Conservation (phyloP, 164 flowering plant genomes). For the Vitis amurensis region DNA sequence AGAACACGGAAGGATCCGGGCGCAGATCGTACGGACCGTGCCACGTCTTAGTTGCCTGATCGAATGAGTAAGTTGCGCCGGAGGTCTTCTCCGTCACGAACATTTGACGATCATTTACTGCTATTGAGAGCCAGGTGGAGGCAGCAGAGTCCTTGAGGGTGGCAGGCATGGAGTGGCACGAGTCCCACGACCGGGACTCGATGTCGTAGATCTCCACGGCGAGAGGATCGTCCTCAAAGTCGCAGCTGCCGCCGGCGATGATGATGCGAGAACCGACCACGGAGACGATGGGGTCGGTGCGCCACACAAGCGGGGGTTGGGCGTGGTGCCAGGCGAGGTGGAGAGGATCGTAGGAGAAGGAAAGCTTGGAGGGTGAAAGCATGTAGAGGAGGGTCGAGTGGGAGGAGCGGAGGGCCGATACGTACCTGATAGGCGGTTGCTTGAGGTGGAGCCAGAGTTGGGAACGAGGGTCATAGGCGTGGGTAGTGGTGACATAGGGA, state of each 20-base stretch:
- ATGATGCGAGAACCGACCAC: slow-evolving; percentile 43
- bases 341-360: slow-evolving; percentile 62
- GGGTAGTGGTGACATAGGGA: slow-evolving; percentile 24
- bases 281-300: slow-evolving; percentile 71
- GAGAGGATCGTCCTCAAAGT: slow-evolving; percentile 63
- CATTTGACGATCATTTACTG: slow-evolving; percentile 28
- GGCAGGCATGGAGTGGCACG: slow-evolving; percentile 58
- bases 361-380: slow-evolving; percentile 41
- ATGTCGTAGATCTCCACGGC: slow-evolving; percentile 62
- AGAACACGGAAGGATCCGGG: slow-evolving; percentile 30
- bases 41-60: slow-evolving; percentile 47
- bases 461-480: slow-evolving; percentile 70
- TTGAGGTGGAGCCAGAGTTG: slow-evolving; percentile 45
- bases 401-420: slow-evolving; percentile 43
- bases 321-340: slow-evolving; percentile 45
- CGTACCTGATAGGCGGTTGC: neutral
- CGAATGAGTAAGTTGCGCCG: slow-evolving; percentile 47
- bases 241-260: slow-evolving; percentile 73
- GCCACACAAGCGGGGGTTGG: slow-evolving; percentile 50
- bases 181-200: slow-evolving; percentile 31
- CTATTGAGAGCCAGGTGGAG: slow-evolving; percentile 62
- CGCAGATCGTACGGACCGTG: slow-evolving; percentile 33
- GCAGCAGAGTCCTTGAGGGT: slow-evolving; percentile 45
- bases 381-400: slow-evolving; percentile 54
- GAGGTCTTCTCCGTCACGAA: slow-evolving; percentile 48